Percentiles rank a stretch among this genome's conserved stretches.
These are phyloP conservation scores for Magnolia sinica DNA, from an alignment of 164 flowering plant species.

Conservation along the genomic window DNA sequence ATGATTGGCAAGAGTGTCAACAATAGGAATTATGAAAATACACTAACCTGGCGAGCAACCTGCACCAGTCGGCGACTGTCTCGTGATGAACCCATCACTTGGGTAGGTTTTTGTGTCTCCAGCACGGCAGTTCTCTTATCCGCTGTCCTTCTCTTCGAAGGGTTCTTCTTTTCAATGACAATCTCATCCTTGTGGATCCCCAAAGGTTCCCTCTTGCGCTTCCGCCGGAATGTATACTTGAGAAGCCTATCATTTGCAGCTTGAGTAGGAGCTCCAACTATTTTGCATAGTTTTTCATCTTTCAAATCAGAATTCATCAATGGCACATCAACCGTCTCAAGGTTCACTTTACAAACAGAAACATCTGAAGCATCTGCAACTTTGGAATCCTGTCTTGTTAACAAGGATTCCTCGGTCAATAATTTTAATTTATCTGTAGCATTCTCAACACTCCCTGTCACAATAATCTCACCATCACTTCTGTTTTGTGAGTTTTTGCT, in stretches of 20 bases:
- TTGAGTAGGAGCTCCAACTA: slow-evolving; percentile 19
- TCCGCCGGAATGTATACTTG: slow-evolving; percentile 78
- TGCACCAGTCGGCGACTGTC: slow-evolving; percentile 60
- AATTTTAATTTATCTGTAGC: slow-evolving; percentile 11
- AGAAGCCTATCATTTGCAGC: slow-evolving; percentile 39
- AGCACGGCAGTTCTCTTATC: slow-evolving; percentile 29
- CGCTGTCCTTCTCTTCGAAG: slow-evolving; percentile 22
- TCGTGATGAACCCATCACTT: slow-evolving; percentile 50
- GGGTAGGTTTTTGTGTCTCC: slow-evolving; percentile 34
- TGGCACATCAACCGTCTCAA: slow-evolving; percentile 18
- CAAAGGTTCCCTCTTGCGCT: slow-evolving; percentile 63
- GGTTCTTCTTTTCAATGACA: slow-evolving; percentile 30
- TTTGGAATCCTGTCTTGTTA: slow-evolving; percentile 30
- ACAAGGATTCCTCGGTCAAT: slow-evolving; percentile 18
- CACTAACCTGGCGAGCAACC: slow-evolving; percentile 91
- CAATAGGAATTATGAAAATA: background rate
- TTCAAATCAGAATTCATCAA: slow-evolving; percentile 15
- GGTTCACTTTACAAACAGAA: slow-evolving; percentile 22
- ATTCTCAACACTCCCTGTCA: slow-evolving; percentile 16
- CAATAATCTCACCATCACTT: background rate
- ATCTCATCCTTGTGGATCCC: slow-evolving; percentile 37
- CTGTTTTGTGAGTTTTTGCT: background rate
- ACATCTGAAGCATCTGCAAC: slow-evolving; percentile 24
- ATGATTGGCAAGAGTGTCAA: no score
- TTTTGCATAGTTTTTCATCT: slow-evolving; percentile 25